Percentiles rank a stretch among this genome's conserved stretches.
Evolutionary conservation across 2,329 filamentous ascomycete genomes (phyloP).

Genomic region (Claviceps monticola): DNA sequence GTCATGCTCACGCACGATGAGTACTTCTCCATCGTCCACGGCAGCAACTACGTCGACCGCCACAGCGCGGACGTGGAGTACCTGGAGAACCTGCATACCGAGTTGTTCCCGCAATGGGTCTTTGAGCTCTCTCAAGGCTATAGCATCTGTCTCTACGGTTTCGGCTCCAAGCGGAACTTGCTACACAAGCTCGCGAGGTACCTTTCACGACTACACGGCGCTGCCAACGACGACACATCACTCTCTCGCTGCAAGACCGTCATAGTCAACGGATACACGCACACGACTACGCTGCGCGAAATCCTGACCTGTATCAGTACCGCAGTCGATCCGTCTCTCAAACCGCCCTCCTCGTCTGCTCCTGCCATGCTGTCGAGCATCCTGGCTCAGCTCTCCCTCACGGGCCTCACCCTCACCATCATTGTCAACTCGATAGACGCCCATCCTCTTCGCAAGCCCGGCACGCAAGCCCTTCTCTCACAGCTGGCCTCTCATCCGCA

Average conservation of each 20-base stretch:
- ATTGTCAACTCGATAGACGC: conserved; percentile 83
- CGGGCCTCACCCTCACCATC: conserved; percentile 41
- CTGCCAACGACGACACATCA: conserved; percentile 18
- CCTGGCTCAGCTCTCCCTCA: conserved; percentile 40
- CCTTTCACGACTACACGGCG: conserved; percentile 23
- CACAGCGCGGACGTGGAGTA: conserved; percentile 58
- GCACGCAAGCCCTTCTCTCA: conserved; percentile 59
- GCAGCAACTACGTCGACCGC: conserved; percentile 48
- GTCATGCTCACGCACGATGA: conserved; percentile 79
- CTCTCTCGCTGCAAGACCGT: conserved; percentile 39
- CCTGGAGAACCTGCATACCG: conserved; percentile 59
- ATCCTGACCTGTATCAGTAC: conserved; percentile 54
- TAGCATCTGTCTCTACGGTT: conserved; percentile 82
- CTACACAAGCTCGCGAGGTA: conserved; percentile 63
- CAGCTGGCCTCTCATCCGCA: conserved; percentile 60
- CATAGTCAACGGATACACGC: conserved; percentile 74
- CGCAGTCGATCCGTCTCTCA: conserved; percentile 40
- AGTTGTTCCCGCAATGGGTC: conserved; percentile 79
- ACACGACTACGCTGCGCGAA: conserved; percentile 51
- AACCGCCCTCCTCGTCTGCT: conserved; percentile 46
- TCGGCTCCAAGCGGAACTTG: conserved; percentile 73
- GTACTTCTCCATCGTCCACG: conserved; percentile 57
- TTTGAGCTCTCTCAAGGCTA: conserved; percentile 84
- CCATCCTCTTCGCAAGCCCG: conserved; percentile 54
- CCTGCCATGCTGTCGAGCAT: conserved; percentile 55